phyloP scores from a whole-genome alignment of 2,329 filamentous ascomycete genomes.

The Pseudocercospora musae region DNA sequence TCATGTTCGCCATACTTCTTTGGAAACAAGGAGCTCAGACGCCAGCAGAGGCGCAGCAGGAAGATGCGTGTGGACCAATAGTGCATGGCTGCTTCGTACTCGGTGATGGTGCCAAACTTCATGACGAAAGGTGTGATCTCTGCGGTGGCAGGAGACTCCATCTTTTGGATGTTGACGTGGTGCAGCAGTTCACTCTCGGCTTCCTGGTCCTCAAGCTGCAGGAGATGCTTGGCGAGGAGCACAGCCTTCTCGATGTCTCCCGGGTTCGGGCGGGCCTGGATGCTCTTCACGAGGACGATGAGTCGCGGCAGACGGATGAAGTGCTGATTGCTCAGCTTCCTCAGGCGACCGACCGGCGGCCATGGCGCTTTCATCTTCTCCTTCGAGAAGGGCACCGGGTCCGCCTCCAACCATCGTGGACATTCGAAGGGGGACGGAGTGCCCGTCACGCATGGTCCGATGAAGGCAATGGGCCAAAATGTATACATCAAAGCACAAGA shows the following conservation, averaged over 20 bases:
- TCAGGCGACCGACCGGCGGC: constrained; percentile 6
- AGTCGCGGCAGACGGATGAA: constrained; percentile 20
- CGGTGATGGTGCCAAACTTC: constrained; percentile 15
- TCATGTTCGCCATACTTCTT: constrained; percentile 7
- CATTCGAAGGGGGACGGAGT: constrained; percentile 14
- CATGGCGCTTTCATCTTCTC: constrained; percentile 12
- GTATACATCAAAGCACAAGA: constrained; percentile 15
- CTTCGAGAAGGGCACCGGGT: constrained; percentile 13
- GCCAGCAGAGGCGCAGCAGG: constrained; percentile 18
- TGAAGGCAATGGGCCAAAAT: constrained; percentile 21
- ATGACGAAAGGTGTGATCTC: constrained; percentile 13
- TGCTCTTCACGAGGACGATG: constrained; percentile 12
- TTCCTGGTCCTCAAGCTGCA: constrained; percentile 12
- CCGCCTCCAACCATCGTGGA: constrained; percentile 13
- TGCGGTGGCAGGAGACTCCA: neutral
- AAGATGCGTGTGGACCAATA: constrained; percentile 19
- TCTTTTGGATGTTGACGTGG: constrained; percentile 17
- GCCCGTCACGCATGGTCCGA: constrained; percentile 20
- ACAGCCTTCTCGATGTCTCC: constrained; percentile 9
- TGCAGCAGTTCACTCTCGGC: constrained; percentile 18
- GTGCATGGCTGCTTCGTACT: constrained; percentile 17
- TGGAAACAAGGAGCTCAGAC: constrained; percentile 10
- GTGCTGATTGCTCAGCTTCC: constrained; percentile 17
- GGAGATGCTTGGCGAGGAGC: constrained; percentile 10
- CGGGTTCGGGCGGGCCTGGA: constrained; percentile 3